Conservation (phyloP, 1,284 basidiomycete species). For the Melampsora larici-populina region DNA sequence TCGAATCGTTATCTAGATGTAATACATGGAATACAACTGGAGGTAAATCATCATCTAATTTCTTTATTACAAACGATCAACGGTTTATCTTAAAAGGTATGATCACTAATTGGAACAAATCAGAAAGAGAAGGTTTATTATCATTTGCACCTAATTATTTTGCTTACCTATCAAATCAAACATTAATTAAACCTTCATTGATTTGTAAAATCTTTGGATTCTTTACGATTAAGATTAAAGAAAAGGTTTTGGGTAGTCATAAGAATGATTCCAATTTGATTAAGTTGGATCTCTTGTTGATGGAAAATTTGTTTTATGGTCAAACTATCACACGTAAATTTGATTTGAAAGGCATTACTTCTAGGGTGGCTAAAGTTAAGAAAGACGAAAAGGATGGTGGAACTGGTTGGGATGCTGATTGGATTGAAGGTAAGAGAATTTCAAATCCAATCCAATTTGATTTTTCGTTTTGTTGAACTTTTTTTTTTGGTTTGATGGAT, state of each 20-base stretch:
- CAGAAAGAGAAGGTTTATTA: neutral
- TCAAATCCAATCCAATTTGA: neutral
- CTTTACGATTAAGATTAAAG: constrained; percentile 6
- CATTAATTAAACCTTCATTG: neutral
- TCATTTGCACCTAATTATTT: constrained; percentile 1
- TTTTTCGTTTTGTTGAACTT: neutral
- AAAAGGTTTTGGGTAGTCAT: neutral
- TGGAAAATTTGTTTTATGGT: constrained; percentile 9
- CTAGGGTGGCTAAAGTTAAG: constrained; percentile 9
- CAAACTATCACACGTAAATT: constrained; percentile 4
- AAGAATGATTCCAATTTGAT: constrained; percentile 3
- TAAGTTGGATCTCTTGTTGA: constrained; percentile 1
- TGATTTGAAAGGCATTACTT: constrained; percentile 7
- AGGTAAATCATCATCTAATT: constrained; percentile 1
- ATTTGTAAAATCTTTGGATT: constrained; percentile 8
- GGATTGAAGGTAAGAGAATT: neutral
- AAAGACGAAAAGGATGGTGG: neutral
- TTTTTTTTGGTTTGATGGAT: neutral
- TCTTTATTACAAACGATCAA: neutral
- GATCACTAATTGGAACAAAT: neutral
- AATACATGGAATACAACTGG: neutral
- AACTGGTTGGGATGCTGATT: constrained; percentile 18
- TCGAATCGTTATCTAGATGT: constrained; percentile 2
- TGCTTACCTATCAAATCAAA: neutral
- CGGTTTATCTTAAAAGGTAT: neutral